phyloP scores from a whole-genome alignment of 2,329 filamentous ascomycete species.

The Aspergillus piperis region DNA sequence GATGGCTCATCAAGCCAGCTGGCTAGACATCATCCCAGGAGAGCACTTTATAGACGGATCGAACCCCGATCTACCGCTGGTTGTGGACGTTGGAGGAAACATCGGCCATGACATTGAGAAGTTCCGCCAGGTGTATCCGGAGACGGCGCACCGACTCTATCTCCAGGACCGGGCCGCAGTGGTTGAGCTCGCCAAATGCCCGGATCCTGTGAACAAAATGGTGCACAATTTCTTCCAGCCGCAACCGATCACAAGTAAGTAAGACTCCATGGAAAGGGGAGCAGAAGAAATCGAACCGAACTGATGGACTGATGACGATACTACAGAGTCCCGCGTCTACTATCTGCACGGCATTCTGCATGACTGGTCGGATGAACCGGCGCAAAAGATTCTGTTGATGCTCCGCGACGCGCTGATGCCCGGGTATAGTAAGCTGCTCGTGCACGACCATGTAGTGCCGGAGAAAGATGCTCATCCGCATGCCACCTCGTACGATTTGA shows the following conservation, averaged over 20 bases:
- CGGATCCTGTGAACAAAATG: constrained; percentile 1
- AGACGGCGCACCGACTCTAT: background rate
- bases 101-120: constrained; percentile 6
- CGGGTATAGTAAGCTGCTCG: background rate
- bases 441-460: background rate
- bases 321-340: background rate
- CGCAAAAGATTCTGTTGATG: background rate
- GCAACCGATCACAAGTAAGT: constrained; percentile 5
- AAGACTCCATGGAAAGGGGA: too few species aligned
- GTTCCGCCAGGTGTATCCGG: background rate
- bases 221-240: constrained; percentile 9
- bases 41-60: background rate
- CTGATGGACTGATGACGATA: too few species aligned
- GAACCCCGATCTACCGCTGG: background rate
- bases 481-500: background rate
- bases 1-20: constrained; percentile 7
- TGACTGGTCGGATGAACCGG: background rate
- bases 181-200: background rate
- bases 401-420: background rate
- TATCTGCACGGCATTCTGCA: background rate
- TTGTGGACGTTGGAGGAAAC: constrained; percentile 8
- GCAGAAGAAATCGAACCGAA: too few species aligned
- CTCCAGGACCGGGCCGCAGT: constrained; percentile 6
- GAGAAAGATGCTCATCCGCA: background rate
- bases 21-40: background rate